Conservation (phyloP, 176 grass and related monocot species). For the Triticum turgidum region DNA sequence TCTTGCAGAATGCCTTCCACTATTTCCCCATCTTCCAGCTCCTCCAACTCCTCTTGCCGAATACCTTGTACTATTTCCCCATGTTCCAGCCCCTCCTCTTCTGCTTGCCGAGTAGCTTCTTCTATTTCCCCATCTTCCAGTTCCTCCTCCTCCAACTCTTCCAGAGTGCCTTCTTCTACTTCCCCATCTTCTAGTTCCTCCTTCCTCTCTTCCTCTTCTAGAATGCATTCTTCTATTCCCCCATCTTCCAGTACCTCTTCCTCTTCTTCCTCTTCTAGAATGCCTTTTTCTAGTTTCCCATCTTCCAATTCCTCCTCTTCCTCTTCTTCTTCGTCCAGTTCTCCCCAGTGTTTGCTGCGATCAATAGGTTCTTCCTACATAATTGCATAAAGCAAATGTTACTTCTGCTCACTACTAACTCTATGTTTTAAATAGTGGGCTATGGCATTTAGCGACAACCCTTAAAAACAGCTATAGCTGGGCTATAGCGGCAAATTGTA, state of each 20-base stretch:
- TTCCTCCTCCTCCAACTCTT: not conserved
- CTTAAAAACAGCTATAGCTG: no score
- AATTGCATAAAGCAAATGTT: not conserved
- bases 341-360: constrained; percentile 86
- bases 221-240: constrained; percentile 58
- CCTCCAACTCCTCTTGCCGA: constrained; percentile 45
- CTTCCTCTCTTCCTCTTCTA: constrained; percentile 51
- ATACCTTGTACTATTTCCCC: constrained; percentile 64
- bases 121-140: constrained; percentile 53
- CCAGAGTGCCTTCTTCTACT: no score
- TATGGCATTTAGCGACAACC: no score
- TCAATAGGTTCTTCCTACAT: constrained; percentile 77
- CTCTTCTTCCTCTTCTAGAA: no score
- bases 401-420: constrained; percentile 35
- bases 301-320: constrained; percentile 53
- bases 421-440: no score
- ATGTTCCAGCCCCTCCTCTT: constrained; percentile 44
- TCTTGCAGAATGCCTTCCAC: no score
- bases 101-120: constrained; percentile 20
- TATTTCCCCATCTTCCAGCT: constrained; percentile 9
- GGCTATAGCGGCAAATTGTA: no score
- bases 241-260: constrained; percentile 26
- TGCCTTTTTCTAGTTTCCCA: no score
- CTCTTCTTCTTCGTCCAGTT: constrained; percentile 70
- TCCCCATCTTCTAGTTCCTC: constrained; percentile 18